phyloP scores from a whole-genome alignment of 2,329 filamentous ascomycete species.

The Penicillium rolfsii region DNA sequence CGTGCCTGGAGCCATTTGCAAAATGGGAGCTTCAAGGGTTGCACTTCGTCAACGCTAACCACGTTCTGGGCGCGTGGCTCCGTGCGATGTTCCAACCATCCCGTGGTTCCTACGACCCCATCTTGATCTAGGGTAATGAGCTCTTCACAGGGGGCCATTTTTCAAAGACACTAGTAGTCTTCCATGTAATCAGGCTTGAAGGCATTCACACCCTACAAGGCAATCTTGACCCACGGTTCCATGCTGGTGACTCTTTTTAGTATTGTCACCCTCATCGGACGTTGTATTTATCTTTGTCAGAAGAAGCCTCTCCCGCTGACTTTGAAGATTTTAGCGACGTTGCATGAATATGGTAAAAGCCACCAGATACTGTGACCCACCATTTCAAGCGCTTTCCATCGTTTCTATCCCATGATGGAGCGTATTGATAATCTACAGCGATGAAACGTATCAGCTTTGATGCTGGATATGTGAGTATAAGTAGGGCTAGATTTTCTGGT shows the following conservation, averaged over 20 bases:
- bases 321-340: background rate
- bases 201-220: background rate
- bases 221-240: background rate
- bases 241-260: background rate
- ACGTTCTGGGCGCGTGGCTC: constrained; percentile 3
- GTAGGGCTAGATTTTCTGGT: too few species aligned
- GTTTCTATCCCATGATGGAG: background rate
- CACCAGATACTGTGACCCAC: background rate
- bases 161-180: background rate
- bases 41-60: background rate
- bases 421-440: background rate
- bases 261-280: constrained; percentile 1
- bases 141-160: background rate
- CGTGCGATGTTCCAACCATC: constrained; percentile 2
- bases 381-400: background rate
- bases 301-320: background rate
- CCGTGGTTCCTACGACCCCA: background rate
- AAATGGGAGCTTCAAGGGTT: background rate
- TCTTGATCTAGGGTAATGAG: background rate
- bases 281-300: background rate
- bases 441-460: background rate
- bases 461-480: background rate
- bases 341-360: background rate
- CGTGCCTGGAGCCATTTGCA: background rate
- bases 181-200: background rate